Evolutionary conservation across 768 basidiomycete species (phyloP).

Genomic region (Pulveroboletus sp.): DNA sequence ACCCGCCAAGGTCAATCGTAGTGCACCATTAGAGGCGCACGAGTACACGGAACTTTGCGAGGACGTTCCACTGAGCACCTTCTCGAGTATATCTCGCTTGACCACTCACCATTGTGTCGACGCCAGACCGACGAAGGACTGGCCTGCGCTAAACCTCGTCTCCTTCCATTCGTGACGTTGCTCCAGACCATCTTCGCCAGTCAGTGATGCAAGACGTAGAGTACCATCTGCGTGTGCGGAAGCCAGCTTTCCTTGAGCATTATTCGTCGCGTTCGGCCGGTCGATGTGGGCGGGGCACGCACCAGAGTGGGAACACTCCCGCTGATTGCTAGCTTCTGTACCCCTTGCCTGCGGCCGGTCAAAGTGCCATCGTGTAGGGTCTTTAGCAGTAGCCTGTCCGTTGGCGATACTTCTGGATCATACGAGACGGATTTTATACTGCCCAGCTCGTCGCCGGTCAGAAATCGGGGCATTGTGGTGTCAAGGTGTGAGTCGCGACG

Average conservation of each 20-base stretch:
- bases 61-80: neutral
- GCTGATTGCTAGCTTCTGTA: slow-evolving; percentile 38
- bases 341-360: slow-evolving; percentile 31
- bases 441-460: slow-evolving; percentile 76
- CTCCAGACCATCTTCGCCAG: slow-evolving; percentile 39
- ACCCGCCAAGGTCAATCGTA: slow-evolving; percentile 43
- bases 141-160: slow-evolving; percentile 45
- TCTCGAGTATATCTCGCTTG: neutral
- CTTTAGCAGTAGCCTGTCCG: slow-evolving; percentile 32
- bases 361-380: slow-evolving; percentile 32
- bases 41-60: slow-evolving; percentile 44
- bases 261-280: slow-evolving; percentile 15
- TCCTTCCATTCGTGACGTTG: slow-evolving; percentile 58
- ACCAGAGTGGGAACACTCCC: slow-evolving; percentile 36
- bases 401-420: slow-evolving; percentile 27
- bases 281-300: slow-evolving; percentile 19
- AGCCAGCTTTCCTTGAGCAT: slow-evolving; percentile 54
- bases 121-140: slow-evolving; percentile 60
- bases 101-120: slow-evolving; percentile 44
- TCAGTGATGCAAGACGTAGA: slow-evolving; percentile 39
- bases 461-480: slow-evolving; percentile 55
- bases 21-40: slow-evolving; percentile 73
- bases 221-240: slow-evolving; percentile 62
- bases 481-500: too few relatives aligned
- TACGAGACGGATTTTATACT: slow-evolving; percentile 61